Conservation (phyloP, 352 stramenopile species). For the Phytophthora cajani region DNA sequence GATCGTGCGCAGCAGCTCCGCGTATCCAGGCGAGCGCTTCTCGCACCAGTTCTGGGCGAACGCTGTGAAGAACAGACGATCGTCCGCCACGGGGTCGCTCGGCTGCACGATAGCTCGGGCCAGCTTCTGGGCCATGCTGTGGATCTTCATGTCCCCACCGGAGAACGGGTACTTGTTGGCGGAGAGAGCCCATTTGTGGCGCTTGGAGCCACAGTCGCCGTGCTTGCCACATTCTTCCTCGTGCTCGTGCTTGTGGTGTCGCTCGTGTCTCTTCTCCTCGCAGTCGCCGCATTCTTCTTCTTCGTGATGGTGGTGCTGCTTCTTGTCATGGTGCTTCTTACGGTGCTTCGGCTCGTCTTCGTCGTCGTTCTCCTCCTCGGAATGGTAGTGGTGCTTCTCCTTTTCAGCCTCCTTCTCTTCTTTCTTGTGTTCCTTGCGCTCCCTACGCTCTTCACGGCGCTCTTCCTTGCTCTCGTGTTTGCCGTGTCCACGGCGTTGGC, state of each 20-base stretch:
- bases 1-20: slow-evolving; percentile 55
- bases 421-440: slow-evolving; percentile 10
- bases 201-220: slow-evolving; percentile 17
- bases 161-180: slow-evolving; percentile 36
- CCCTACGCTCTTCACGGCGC: slow-evolving; percentile 9
- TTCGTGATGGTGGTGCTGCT: slow-evolving; percentile 15
- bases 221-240: slow-evolving; percentile 19
- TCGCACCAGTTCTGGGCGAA: slow-evolving; percentile 78
- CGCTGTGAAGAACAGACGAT: slow-evolving; percentile 71
- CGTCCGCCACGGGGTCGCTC: slow-evolving; percentile 36
- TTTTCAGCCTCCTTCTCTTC: slow-evolving; percentile 16
- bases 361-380: slow-evolving; percentile 5
- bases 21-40: slow-evolving; percentile 51
- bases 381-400: background rate
- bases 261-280: slow-evolving; percentile 14
- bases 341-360: background rate
- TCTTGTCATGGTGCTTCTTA: background rate
- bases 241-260: slow-evolving; percentile 21
- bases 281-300: slow-evolving; percentile 20
- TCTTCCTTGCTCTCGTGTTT: slow-evolving; percentile 4
- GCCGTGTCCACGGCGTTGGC: background rate
- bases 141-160: slow-evolving; percentile 24
- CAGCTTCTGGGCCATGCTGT: slow-evolving; percentile 33
- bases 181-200: slow-evolving; percentile 14
- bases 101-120: slow-evolving; percentile 38